A percentile compares a stretch with the other conserved stretches of the same genome.
Evolutionary conservation across 2,329 filamentous ascomycete species (phyloP).

Genomic region (Tolypocladium sp.): DNA sequence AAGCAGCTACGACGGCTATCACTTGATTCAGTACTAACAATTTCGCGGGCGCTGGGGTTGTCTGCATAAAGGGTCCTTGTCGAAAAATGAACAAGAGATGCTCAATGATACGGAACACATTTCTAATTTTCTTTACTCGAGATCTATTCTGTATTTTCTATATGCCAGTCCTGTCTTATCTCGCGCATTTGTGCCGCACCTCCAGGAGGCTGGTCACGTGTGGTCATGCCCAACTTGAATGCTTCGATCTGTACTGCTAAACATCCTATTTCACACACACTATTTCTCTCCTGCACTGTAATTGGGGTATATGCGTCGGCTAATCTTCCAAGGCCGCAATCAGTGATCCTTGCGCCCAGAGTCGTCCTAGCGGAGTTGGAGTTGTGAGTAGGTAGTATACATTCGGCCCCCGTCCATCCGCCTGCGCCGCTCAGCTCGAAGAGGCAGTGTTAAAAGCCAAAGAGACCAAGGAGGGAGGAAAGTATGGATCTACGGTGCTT

Average conservation of each 20-base stretch:
- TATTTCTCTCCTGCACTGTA: not conserved
- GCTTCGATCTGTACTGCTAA: not conserved
- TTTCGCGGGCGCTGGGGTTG: not conserved
- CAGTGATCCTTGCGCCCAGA: not conserved
- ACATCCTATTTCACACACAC: not conserved
- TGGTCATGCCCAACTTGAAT: not conserved
- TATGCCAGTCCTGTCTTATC: not conserved
- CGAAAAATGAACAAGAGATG: not conserved
- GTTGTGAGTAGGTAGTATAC: not conserved
- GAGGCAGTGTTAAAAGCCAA: not conserved
- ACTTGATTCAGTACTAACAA: no score
- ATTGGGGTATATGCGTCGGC: not conserved
- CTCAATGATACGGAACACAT: not conserved
- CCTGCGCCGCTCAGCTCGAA: not conserved
- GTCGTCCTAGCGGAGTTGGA: not conserved
- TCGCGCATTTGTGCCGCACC: not conserved
- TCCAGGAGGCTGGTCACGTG: not conserved
- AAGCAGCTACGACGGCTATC: not conserved
- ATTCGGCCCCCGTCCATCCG: not conserved
- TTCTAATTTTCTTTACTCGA: not conserved
- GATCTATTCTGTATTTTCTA: not conserved
- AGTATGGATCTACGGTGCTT: constrained; percentile 14
- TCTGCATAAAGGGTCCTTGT: not conserved
- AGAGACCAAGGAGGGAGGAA: not conserved
- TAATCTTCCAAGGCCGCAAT: not conserved